Evolutionary conservation across 2,329 filamentous ascomycete species (phyloP), one percentile per base, ranked within the genome.

Genomic region (Beauveria sp.): DNA sequence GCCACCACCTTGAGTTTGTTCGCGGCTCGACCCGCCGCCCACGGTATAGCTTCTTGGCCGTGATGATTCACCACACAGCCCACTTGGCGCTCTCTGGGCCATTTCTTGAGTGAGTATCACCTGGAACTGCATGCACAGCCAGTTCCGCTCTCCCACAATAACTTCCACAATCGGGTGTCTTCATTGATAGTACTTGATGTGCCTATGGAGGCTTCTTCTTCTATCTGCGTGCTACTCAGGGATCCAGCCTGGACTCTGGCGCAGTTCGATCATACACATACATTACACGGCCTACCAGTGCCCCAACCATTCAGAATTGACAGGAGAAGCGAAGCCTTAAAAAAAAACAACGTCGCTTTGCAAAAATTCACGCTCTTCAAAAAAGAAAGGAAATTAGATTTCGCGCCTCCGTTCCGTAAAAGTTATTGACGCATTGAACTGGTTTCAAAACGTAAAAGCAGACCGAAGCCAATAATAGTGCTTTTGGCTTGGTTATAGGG

Each of bases 1-100:
- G 10, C 55, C 56, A 38, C 56, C 56, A n/a, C 47, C 34, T 24
- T 43, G 18, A 43, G n/a, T 20, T 47, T 52, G 46, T 26, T 53
- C 20, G 49, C 58, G 50, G 58, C 40, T 60, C 49, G 58, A 53
- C 58, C 58, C 58, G 58, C 50, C 47, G 20, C 46, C 40, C 38
- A 24, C n/a, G 24, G 40, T 24, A 24, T 47, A 26, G 34, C 20
- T 38, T 50, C 38, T 46, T 38, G 28, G 40, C 20, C 26, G 9
- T 53, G 40, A 60, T 60, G 58, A 54, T 47, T 53, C 42, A 60
- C 58, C 42, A 40, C 6, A 6, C 20, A 60, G 22, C 47, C 58
- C 58, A 46, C 58, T 54, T 40, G 24, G 26, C 40, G 20, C 38
- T n/a, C 14, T 46, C 26, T 46, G 10, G 40, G 12, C 30, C 55